Evolutionary conservation across 83 land plant genomes (phyloP).

Genomic region (Thuja plicata): DNA sequence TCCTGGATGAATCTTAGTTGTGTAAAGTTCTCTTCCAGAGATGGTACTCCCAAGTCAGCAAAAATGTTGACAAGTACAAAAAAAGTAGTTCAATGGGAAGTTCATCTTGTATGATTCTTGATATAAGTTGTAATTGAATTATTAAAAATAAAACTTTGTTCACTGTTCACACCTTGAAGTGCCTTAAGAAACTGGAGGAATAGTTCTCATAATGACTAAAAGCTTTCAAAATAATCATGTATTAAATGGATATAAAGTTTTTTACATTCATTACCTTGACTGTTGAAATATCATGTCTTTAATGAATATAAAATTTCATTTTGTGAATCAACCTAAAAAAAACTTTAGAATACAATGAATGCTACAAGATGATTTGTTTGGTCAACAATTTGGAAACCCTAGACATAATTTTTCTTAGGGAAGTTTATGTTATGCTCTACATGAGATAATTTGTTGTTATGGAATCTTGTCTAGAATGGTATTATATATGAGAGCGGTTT

Average conservation of each 20-base stretch:
- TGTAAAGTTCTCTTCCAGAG: not conserved
- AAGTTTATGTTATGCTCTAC: not conserved
- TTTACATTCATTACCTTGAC: too few relatives aligned
- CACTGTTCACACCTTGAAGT: not conserved
- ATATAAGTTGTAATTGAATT: not conserved
- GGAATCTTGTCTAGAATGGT: not conserved
- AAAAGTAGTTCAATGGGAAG: not conserved
- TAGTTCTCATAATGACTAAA: not conserved
- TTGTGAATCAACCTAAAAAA: not conserved
- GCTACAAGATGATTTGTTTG: not conserved
- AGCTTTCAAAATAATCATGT: not conserved
- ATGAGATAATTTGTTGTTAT: not conserved
- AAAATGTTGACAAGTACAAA: not conserved
- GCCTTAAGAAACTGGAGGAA: not conserved
- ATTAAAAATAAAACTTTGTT: not conserved
- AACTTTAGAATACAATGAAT: not conserved
- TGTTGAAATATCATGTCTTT: not conserved
- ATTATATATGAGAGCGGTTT: not conserved
- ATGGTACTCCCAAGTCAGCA: not conserved
- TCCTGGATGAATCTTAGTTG: not conserved
- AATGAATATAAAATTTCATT: not conserved
- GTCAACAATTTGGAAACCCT: not conserved
- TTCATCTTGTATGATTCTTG: not conserved
- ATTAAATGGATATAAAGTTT: not conserved
- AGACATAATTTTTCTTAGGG: not conserved